Percentiles rank a stretch among this genome's conserved stretches.
These are phyloP conservation scores for Tetrahymena thermophila DNA, from an alignment of 73 alveolate species.

Conservation along the genomic window DNA sequence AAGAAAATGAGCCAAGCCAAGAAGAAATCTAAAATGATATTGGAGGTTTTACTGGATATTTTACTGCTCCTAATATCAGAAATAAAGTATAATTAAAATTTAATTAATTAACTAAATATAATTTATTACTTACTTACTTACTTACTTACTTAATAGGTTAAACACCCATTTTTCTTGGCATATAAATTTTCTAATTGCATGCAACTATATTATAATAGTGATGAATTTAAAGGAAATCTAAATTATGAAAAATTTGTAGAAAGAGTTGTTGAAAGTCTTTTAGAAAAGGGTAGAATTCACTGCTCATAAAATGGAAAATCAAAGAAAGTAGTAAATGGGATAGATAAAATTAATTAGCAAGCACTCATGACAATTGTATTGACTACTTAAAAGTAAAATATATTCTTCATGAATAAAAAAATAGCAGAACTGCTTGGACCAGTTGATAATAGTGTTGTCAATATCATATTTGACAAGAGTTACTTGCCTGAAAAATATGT, in stretches of 20 bases:
- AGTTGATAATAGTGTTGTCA: background rate
- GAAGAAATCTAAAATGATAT: slow-evolving; percentile 38
- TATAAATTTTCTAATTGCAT: slow-evolving; percentile 26
- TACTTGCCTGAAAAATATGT: background rate
- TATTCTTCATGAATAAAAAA: background rate
- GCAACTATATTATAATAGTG: slow-evolving; percentile 15
- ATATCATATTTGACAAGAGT: background rate
- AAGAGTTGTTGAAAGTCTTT: background rate
- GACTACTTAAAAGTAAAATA: background rate
- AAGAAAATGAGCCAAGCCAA: slow-evolving; percentile 19
- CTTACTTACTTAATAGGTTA: background rate
- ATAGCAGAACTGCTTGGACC: background rate
- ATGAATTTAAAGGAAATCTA: background rate
- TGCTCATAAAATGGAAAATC: background rate
- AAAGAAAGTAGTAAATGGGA: background rate
- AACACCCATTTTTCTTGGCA: slow-evolving; percentile 35
- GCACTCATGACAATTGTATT: background rate
- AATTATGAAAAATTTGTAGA: background rate
- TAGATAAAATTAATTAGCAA: background rate
- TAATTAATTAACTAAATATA: background rate
- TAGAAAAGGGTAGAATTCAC: background rate
- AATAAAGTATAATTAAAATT: slow-evolving; percentile 5
- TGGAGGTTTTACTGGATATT: slow-evolving; percentile 19
- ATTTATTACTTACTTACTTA: no score
- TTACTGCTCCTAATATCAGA: slow-evolving; percentile 43